Evolutionary conservation across 1,139 yeast genomes (phyloP), one percentile per base, ranked within the genome.

Genomic region (Candida glucosophila): DNA sequence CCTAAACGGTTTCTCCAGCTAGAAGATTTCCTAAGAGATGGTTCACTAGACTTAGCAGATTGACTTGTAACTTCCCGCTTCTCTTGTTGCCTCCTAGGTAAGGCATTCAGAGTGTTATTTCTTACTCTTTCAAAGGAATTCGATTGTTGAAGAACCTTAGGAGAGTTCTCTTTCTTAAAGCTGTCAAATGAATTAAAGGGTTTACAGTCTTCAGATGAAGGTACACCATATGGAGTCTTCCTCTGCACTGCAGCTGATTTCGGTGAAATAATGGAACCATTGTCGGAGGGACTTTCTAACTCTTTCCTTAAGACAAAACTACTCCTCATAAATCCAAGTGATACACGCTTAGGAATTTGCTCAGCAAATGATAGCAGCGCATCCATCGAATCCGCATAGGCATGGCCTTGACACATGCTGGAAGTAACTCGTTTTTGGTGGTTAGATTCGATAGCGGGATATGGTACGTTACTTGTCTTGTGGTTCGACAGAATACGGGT

Each of bases 301-400:
- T 52, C 58, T 34, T 51, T 52, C 44, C 56, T 56, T 37, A 58
- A 52, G 5, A 58, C 44, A 40, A 54, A 58, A 34, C 60, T 52
- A 23, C 59, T 50, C 41, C 58, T 55, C 65, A 58, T 58, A 33
- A 58, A 58, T 2, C 65, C 65, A 24, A 52, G 35, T 7, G 64
- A 57, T 12, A 57, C 65, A 25, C 58, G 40, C 24, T 40, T 41
- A 9, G 40, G 35, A 15, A 28, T 19, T 32, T 36, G 35, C 12
- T 15, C 27, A 13, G 40, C 29, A 5, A 48, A 34, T 15, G 40
- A 32, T 11, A 40, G 36, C 17, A 30, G 30, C 23, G 30, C 32
- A 14, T 28, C 30, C 26, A 35, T 34, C 13, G 35, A 31, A 18
- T 28, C 24, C 10, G 30, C 35, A 18, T 14, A 20, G n/a, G 25